phyloP scores from a whole-genome alignment of 2,329 filamentous ascomycete species.

The Clonostachys rosea region DNA sequence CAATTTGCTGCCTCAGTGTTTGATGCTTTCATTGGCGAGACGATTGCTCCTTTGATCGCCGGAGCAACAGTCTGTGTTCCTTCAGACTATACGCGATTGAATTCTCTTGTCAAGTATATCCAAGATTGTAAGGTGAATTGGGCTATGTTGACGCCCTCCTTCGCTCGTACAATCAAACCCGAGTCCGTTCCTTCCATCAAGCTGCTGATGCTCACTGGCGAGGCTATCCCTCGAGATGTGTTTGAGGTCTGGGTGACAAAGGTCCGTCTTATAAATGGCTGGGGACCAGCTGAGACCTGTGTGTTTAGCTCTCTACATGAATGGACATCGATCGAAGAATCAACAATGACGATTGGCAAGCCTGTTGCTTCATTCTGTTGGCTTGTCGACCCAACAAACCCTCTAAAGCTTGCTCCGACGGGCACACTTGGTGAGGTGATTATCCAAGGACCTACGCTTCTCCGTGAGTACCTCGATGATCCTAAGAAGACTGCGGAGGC shows the following conservation, averaged over 20 bases:
- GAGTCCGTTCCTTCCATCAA: background rate
- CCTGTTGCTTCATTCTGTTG: constrained; percentile 5
- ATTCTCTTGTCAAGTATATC: constrained; percentile 7
- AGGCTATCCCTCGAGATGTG: constrained; percentile 6
- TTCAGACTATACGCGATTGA: constrained; percentile 42
- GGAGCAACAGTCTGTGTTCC: constrained; percentile 31
- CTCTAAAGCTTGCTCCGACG: constrained; percentile 2
- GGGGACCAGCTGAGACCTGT: constrained; percentile 6
- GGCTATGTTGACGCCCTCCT: constrained; percentile 7
- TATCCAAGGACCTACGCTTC: constrained; percentile 25
- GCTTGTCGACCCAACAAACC: constrained; percentile 4
- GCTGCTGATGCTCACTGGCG: constrained; percentile 3
- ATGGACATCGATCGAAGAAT: background rate
- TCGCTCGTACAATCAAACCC: background rate
- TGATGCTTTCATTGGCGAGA: constrained; percentile 27
- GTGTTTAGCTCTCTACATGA: background rate
- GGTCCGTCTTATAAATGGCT: constrained; percentile 5
- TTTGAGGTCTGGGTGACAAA: constrained; percentile 6
- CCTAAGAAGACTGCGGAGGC: constrained; percentile 15
- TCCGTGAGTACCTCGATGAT: constrained; percentile 40
- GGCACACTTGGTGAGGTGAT: constrained; percentile 7
- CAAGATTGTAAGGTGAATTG: constrained; percentile 7
- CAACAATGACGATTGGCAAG: constrained; percentile 2
- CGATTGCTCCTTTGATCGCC: constrained; percentile 26
- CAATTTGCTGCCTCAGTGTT: constrained; percentile 26